Evolutionary conservation across 148 eudicot genomes (phyloP).

Genomic region (Dianthus caryophyllus): DNA sequence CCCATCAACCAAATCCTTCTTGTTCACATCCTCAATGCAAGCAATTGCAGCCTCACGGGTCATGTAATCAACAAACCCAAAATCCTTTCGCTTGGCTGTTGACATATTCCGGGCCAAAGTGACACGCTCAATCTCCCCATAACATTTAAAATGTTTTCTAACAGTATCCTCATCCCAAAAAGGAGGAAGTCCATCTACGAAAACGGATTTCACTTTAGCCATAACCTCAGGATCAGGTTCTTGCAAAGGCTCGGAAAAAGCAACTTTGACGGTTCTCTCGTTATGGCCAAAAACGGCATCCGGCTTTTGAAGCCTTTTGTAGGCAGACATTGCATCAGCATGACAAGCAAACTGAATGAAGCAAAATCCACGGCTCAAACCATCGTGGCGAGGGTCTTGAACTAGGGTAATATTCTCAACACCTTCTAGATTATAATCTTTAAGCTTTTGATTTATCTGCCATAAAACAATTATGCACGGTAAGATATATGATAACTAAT

Average conservation of each 20-base stretch:
- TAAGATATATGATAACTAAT: not conserved
- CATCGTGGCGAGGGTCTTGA: slow-evolving; percentile 68
- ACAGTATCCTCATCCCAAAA: slow-evolving; percentile 82
- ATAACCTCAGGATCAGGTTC: slow-evolving; percentile 89
- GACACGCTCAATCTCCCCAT: slow-evolving; percentile 73
- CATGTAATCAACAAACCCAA: slow-evolving; percentile 79
- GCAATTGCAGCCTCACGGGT: slow-evolving; percentile 83
- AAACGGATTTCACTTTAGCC: slow-evolving; percentile 87
- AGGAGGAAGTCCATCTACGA: slow-evolving; percentile 79
- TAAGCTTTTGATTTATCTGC: slow-evolving; percentile 73
- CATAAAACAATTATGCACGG: slow-evolving; percentile 7
- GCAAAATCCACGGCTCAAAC: slow-evolving; percentile 84
- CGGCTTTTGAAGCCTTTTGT: slow-evolving; percentile 82
- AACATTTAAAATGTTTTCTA: slow-evolving; percentile 49
- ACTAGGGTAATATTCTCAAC: slow-evolving; percentile 68
- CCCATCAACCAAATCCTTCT: slow-evolving; percentile 55
- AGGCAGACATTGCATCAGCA: slow-evolving; percentile 81
- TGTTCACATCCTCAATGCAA: slow-evolving; percentile 67
- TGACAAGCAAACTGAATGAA: slow-evolving; percentile 78
- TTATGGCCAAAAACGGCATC: slow-evolving; percentile 77
- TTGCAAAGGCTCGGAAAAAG: slow-evolving; percentile 85
- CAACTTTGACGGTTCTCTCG: slow-evolving; percentile 81
- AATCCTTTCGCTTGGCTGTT: slow-evolving; percentile 81
- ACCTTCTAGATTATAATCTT: slow-evolving; percentile 58
- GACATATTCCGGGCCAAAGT: slow-evolving; percentile 75